phyloP scores from a whole-genome alignment of 768 basidiomycete species.

The Plicaturopsis crispa region DNA sequence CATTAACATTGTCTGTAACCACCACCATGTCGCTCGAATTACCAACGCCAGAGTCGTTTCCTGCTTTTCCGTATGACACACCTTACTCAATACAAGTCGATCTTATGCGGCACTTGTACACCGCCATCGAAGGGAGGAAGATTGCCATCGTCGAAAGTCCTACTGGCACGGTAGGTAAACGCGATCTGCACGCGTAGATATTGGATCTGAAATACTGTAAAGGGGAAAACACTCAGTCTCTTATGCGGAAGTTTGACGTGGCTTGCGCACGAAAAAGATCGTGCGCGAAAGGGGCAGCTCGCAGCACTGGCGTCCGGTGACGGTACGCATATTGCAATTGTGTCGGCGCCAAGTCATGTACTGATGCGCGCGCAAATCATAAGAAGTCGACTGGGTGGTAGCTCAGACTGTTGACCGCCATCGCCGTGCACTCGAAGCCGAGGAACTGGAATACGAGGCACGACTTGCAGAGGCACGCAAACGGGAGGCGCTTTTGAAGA shows the following conservation, averaged over 20 bases:
- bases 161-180: constrained; percentile 67
- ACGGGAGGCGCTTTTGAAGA: constrained; percentile 49
- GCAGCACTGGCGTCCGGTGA: constrained; percentile 26
- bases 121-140: constrained; percentile 63
- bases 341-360: too few species aligned
- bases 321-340: too few species aligned
- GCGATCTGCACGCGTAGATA: background rate
- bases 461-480: constrained; percentile 52
- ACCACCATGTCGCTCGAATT: constrained; percentile 27
- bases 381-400: constrained; percentile 71
- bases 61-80: constrained; percentile 75
- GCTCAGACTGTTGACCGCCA: constrained; percentile 61
- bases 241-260: constrained; percentile 72
- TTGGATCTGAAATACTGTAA: background rate
- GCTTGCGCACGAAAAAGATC: constrained; percentile 62
- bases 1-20: background rate
- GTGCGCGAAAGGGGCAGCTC: constrained; percentile 61
- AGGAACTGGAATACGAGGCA: constrained; percentile 58
- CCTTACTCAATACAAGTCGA: constrained; percentile 83
- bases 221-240: constrained; percentile 86
- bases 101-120: constrained; percentile 85
- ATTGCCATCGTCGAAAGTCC: constrained; percentile 86
- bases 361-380: too few species aligned
- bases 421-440: constrained; percentile 58
- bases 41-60: constrained; percentile 59